Evolutionary conservation across 2,329 filamentous ascomycete genomes (phyloP).

Genomic region (Xylariaceae sp.): DNA sequence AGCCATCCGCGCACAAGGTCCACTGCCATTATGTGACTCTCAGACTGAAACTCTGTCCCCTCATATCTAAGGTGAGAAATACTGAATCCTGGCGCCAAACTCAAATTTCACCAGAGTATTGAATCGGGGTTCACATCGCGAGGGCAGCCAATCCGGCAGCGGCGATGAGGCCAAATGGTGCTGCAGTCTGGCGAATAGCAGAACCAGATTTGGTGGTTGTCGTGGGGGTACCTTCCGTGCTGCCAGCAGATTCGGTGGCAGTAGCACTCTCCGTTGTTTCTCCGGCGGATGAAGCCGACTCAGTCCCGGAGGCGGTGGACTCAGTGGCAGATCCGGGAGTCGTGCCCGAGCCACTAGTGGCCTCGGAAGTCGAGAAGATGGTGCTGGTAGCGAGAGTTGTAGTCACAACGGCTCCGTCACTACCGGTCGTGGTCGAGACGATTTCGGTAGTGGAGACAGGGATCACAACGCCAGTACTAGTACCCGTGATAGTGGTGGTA

Average conservation of each 20-base stretch:
- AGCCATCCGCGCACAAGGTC: conserved; percentile 23
- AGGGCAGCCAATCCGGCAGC: conserved; percentile 32
- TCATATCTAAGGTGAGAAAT: conserved; percentile 24
- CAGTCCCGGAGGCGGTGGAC: conserved; percentile 19
- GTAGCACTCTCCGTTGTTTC: conserved; percentile 25
- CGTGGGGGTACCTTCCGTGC: conserved; percentile 8
- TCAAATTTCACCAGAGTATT: conserved; percentile 11
- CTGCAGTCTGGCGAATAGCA: conserved; percentile 28
- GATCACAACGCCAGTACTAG: conserved; percentile 8
- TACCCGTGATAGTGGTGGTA: conserved; percentile 16
- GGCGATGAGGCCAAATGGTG: conserved; percentile 29
- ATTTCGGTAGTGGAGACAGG: conserved; percentile 18
- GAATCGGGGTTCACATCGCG: conserved; percentile 23
- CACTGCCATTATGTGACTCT: conserved; percentile 27
- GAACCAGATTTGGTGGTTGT: conserved; percentile 1
- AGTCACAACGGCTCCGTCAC: conserved; percentile 18
- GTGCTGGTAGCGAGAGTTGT: conserved; percentile 26
- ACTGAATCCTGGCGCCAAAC: conserved; percentile 20
- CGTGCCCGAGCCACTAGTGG: conserved; percentile 9
- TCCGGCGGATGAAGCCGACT: conserved; percentile 22
- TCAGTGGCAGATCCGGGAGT: conserved; percentile 20
- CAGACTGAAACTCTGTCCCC: conserved; percentile 17
- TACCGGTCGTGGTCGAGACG: conserved; percentile 19
- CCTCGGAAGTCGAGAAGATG: conserved; percentile 19
- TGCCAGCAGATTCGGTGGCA: conserved; percentile 21